Base-by-base conservation (phyloP, 768 basidiomycete species). In the Rhizopogon vinicolor region DNA sequence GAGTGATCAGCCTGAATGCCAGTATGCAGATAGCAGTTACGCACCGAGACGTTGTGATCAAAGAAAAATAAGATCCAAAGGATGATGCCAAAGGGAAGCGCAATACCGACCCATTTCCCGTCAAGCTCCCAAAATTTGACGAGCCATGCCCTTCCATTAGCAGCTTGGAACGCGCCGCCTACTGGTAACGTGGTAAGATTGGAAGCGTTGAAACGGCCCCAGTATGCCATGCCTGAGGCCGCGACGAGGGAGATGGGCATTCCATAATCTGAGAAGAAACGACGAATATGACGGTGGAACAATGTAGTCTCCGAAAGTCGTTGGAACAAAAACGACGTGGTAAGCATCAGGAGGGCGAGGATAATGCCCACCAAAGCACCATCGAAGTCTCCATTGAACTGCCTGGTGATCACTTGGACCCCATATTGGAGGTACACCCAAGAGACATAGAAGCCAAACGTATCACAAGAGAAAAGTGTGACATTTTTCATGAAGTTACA, bases 21-120 rank as follows among this genome's bases (percentile, higher is more conserved):
- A 13, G 19, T 16, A 35, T 14, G 19, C 48, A 16, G 22, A 19
- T 10, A 16, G 19, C 2, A 33, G 19, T 19, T 45, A 72, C 87
- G 62, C 67, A 91, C 91, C 45, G 92, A 94, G 52, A 94, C 91
- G 62, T 95, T 95, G 60, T 94, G 91, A 60, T 98, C 93, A 61
- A 97, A 97, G 76, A 94, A 94, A 73, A 98, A 96, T 43, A 97
- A 73, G 22, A 96, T 81, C 84, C 91, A 97, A 5, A 98, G 75
- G 19, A 93, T 75, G 41, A 94, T 69, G 2, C 94, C 95, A 63
- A 97, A 97, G 0, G 93, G 94, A 42, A 94, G 75, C 0, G 93
- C 91, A 29, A 92, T 85, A 10, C 86, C 91, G 3, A 95, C 86
- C 89, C 92, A 97, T 71, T 91, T 91, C 0, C 80, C 85, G 18